Percentiles rank a stretch among this genome's conserved stretches.
Conservation (phyloP, 2,329 filamentous ascomycete genomes). For the Beauveria scarabaeidicola region DNA sequence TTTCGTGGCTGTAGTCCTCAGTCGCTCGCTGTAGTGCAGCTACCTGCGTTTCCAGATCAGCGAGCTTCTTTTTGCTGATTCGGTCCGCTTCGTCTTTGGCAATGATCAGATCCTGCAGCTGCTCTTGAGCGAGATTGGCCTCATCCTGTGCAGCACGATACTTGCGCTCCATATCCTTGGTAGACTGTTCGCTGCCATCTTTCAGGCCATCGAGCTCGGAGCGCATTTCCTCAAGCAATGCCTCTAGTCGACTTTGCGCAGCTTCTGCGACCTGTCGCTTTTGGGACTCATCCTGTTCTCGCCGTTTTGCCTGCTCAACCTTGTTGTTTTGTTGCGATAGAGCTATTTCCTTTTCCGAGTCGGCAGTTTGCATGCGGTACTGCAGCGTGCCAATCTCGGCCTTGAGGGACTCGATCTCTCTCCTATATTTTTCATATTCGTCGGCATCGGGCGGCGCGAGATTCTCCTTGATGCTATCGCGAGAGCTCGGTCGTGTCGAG, state of each 20-base stretch:
- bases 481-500: slow-evolving; percentile 39
- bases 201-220: slow-evolving; percentile 45
- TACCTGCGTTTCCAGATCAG: slow-evolving; percentile 46
- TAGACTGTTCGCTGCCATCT: slow-evolving; percentile 43
- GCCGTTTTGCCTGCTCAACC: slow-evolving; percentile 67
- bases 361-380: slow-evolving; percentile 79
- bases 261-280: slow-evolving; percentile 51
- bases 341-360: slow-evolving; percentile 78
- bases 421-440: slow-evolving; percentile 49
- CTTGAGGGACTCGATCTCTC: slow-evolving; percentile 67
- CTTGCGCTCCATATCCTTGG: slow-evolving; percentile 58
- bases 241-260: slow-evolving; percentile 40
- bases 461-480: slow-evolving; percentile 53
- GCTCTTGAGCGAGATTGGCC: slow-evolving; percentile 66
- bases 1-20: slow-evolving; percentile 53
- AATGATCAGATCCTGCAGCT: slow-evolving; percentile 61
- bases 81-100: slow-evolving; percentile 63
- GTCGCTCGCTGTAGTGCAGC: slow-evolving; percentile 37
- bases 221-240: slow-evolving; percentile 41
- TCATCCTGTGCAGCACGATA: slow-evolving; percentile 66
- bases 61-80: slow-evolving; percentile 44
- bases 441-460: slow-evolving; percentile 50
- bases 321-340: slow-evolving; percentile 75
- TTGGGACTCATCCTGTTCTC: slow-evolving; percentile 80
- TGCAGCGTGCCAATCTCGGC: slow-evolving; percentile 81